phyloP scores from a whole-genome alignment of 345 rosid genomes.

The Anacardium occidentale region DNA sequence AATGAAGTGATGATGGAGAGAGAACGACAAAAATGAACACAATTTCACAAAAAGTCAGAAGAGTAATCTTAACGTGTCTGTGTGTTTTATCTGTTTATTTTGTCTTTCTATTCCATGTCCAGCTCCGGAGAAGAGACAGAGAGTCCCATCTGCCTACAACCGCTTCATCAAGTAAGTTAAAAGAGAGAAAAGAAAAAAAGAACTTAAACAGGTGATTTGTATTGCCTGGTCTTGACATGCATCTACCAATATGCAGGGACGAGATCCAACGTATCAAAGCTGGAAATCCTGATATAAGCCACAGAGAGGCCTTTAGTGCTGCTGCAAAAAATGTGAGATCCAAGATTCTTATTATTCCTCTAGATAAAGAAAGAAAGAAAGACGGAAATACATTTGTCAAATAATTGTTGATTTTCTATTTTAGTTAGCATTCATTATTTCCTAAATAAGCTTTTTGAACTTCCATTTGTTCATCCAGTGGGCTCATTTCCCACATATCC shows the following conservation, averaged over 20 bases:
- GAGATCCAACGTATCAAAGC: conserved; percentile 99
- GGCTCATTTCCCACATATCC: conserved; percentile 99
- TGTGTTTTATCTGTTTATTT: conserved; percentile 43
- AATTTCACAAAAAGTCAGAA: conserved; percentile 33
- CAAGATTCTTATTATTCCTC: conserved; percentile 11
- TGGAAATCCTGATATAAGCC: conserved; percentile 96
- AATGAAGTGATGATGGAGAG: conserved; percentile 63
- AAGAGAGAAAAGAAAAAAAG: too few relatives aligned
- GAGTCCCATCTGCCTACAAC: conserved; percentile 99
- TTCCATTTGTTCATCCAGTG: conserved; percentile 48
- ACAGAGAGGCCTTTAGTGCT: conserved; percentile 99
- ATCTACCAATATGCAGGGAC: conserved; percentile 56
- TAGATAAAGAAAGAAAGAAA: neutral
- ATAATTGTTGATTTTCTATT: too few relatives aligned
- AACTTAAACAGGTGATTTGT: neutral
- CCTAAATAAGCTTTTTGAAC: conserved; percentile 13
- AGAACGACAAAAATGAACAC: conserved; percentile 17
- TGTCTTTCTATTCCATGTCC: conserved; percentile 47
- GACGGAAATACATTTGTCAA: too few relatives aligned
- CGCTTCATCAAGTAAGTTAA: conserved; percentile 93
- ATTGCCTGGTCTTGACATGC: neutral
- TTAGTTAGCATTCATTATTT: neutral
- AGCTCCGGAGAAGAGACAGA: conserved; percentile 99
- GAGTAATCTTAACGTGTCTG: conserved; percentile 43
- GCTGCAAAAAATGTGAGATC: conserved; percentile 97